Conservation (phyloP, 2,329 filamentous ascomycete species). For the Cladosporium sp. region DNA sequence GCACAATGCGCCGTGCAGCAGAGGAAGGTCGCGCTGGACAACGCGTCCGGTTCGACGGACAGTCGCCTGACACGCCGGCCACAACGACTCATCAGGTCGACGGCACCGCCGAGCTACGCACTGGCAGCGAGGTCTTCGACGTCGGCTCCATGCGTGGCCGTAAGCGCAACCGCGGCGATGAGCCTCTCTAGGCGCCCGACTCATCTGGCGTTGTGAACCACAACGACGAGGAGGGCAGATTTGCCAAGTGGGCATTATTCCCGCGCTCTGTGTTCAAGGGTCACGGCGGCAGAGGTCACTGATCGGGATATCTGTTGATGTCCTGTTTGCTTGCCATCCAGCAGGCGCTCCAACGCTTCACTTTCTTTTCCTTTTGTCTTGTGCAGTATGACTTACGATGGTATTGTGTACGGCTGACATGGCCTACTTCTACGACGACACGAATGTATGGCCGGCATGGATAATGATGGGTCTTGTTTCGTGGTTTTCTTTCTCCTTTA, state of each 20-base stretch:
- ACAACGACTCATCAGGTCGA: conserved; percentile 1
- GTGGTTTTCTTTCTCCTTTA: neutral
- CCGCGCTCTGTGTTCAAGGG: neutral
- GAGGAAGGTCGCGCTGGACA: conserved; percentile 6
- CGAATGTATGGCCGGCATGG: neutral
- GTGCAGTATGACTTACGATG: neutral
- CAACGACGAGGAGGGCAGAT: conserved; percentile 1
- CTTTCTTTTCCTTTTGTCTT: conserved; percentile 1
- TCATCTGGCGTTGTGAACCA: conserved; percentile 3
- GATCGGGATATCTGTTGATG: neutral
- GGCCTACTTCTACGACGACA: neutral
- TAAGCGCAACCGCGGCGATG: conserved; percentile 8
- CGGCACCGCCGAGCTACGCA: conserved; percentile 5
- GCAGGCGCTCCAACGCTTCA: too few relatives aligned
- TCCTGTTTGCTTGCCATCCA: neutral
- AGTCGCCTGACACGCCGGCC: neutral
- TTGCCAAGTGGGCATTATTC: neutral
- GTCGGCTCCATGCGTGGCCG: conserved; percentile 10
- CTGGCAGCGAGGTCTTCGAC: conserved; percentile 9
- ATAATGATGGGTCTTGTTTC: neutral
- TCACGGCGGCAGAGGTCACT: neutral
- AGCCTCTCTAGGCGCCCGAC: conserved; percentile 9
- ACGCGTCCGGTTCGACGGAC: conserved; percentile 5
- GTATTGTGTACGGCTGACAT: neutral
- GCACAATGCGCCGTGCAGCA: conserved; percentile 9